Base-by-base conservation (phyloP, 768 basidiomycete genomes). In the Psilocybe tampanensis region DNA sequence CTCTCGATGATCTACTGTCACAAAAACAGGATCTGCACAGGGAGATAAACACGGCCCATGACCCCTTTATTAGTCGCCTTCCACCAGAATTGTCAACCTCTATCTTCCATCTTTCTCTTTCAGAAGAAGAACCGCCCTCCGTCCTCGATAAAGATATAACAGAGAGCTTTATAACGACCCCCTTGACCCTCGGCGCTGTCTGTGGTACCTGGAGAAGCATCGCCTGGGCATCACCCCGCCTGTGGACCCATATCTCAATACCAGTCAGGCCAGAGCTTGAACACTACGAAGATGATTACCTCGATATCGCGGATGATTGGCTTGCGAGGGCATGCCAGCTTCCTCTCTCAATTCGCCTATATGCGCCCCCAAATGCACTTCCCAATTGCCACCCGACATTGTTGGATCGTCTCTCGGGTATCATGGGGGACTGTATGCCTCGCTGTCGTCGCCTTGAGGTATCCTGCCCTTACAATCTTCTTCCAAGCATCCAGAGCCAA, bases 181-280 rank as follows among this genome's bases (percentile, higher is more conserved):
- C 54, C 1, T 48, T 47, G 18, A 48, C 45, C 8, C 19, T 55
- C 17, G 47, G 47, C 2, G 54, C 47, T 11, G 54, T 55, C 13
- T 48, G 54, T 15, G 34, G 39, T n/a, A 41, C 22, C 3, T 55
- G 47, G 54, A 39, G 54, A 32, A 36, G 32, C 13, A 47, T 55
- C 7, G 36, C 45, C 0, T 55, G 47, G 54, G 23, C 36, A 18
- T 26, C 47, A 3, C 54, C 54, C 6, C 11, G 8, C 15, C 34
- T 55, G 18, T 55, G 54, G 54, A 41, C 23, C 7, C 21, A n/a
- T n/a, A 39, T 55, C 17, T 22, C 24, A 6, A 21, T 55, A 23
- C 29, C 29, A 29, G 4, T 4, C 29, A 29, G 39, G 7, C 15
- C 17, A 1, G n/a, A n/a, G n/a, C n/a, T n/a, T n/a, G n/a, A n/a